Conservation (phyloP, 179 eudicot genomes). For the Spergularia azorica region DNA sequence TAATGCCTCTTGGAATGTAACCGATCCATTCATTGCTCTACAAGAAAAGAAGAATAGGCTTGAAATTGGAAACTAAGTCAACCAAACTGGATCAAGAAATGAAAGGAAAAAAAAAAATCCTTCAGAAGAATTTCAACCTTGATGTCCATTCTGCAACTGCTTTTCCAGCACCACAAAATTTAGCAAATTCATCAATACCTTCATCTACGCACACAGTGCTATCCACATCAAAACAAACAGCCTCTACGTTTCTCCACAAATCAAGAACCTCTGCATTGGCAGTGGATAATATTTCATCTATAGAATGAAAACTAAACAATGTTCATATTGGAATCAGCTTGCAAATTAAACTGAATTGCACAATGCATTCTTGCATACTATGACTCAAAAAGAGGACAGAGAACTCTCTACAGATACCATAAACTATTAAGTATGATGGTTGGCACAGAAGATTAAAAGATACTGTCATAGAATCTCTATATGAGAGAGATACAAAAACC, state of each 20-base stretch:
- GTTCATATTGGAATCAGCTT: slow-evolving; percentile 8
- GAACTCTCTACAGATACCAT: background rate
- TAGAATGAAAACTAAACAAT: background rate
- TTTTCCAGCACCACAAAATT: slow-evolving; percentile 95
- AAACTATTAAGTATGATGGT: background rate
- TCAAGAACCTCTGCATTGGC: slow-evolving; percentile 69
- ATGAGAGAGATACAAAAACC: too few species aligned
- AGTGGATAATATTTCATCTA: slow-evolving; percentile 8
- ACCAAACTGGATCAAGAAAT: background rate
- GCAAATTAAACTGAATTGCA: background rate
- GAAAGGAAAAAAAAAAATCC: background rate
- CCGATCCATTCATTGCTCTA: slow-evolving; percentile 97
- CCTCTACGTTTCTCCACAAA: slow-evolving; percentile 72
- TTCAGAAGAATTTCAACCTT: slow-evolving; percentile 45
- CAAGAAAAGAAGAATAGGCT: slow-evolving; percentile 2
- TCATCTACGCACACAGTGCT: slow-evolving; percentile 97
- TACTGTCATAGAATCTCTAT: too few species aligned
- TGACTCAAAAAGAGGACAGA: background rate
- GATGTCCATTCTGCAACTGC: slow-evolving; percentile 99
- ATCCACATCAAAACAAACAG: slow-evolving; percentile 97
- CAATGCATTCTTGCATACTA: slow-evolving; percentile 6
- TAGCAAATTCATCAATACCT: slow-evolving; percentile 97
- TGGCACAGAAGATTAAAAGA: too few species aligned
- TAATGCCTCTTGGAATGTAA: slow-evolving; percentile 90
- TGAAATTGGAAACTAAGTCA: slow-evolving; percentile 3